Evolutionary conservation across 2,329 filamentous ascomycete species (phyloP).

Genomic region (Fusarium paranaense): DNA sequence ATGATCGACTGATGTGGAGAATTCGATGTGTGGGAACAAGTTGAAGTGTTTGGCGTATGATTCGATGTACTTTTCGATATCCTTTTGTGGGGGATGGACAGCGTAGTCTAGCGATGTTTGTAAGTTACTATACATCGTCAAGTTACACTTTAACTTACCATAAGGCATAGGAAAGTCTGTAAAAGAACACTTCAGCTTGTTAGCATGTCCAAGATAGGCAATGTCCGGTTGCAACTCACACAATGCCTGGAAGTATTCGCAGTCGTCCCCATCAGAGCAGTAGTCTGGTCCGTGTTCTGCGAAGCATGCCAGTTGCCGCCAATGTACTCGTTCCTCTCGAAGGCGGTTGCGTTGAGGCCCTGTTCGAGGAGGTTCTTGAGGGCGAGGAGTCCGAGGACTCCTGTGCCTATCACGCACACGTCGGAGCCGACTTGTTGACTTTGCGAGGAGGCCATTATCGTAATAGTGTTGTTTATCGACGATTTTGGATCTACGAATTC

Average conservation of each 20-base stretch:
- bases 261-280: slow-evolving; percentile 48
- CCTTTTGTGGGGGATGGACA: slow-evolving; percentile 40
- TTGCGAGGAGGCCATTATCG: slow-evolving; percentile 25
- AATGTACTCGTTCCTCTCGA: slow-evolving; percentile 54
- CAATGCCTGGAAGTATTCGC: slow-evolving; percentile 48
- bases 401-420: slow-evolving; percentile 47
- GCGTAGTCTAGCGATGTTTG: slow-evolving; percentile 24
- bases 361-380: slow-evolving; percentile 58
- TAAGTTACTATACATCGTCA: not conserved
- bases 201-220: not conserved
- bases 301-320: slow-evolving; percentile 58
- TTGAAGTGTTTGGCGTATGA: slow-evolving; percentile 48
- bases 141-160: slow-evolving; percentile 21
- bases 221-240: slow-evolving; percentile 29
- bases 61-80: slow-evolving; percentile 49
- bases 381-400: slow-evolving; percentile 52
- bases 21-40: slow-evolving; percentile 41
- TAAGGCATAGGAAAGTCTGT: slow-evolving; percentile 51
- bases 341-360: slow-evolving; percentile 55
- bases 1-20: slow-evolving; percentile 43
- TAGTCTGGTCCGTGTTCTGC: slow-evolving; percentile 48
- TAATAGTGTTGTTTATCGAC: not conserved
- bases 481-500: not conserved
- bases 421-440: slow-evolving; percentile 32
- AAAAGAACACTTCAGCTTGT: slow-evolving; percentile 41